Conservation (phyloP, 2,329 filamentous ascomycete species). For the Hymenoscyphus fructigenus region DNA sequence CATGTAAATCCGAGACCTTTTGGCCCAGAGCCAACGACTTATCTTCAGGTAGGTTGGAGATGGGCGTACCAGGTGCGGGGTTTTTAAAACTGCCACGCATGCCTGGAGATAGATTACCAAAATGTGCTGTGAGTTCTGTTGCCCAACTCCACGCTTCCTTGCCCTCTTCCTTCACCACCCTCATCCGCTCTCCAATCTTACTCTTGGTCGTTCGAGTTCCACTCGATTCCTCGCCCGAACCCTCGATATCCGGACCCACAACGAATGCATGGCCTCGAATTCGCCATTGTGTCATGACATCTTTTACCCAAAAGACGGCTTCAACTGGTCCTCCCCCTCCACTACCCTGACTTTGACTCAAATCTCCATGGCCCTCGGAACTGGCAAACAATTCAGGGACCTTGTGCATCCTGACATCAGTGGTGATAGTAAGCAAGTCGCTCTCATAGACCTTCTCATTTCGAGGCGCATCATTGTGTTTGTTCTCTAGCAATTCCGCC, state of each 20-base stretch:
- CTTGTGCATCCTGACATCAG: conserved; percentile 86
- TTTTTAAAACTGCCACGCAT: conserved; percentile 74
- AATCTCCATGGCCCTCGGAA: conserved; percentile 43
- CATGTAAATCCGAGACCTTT: conserved; percentile 60
- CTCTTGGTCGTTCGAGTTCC: conserved; percentile 59
- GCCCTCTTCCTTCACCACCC: conserved; percentile 43
- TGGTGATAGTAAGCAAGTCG: conserved; percentile 81
- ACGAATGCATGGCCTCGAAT: conserved; percentile 75
- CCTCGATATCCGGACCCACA: conserved; percentile 67
- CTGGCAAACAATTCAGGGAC: conserved; percentile 65
- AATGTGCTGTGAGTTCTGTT: conserved; percentile 79
- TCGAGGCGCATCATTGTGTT: conserved; percentile 67
- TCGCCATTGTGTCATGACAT: conserved; percentile 78
- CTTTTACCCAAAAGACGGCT: conserved; percentile 76
- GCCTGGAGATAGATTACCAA: conserved; percentile 80
- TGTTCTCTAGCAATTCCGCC: conserved; percentile 68
- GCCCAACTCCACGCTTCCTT: conserved; percentile 63
- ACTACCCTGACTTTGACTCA: conserved; percentile 46
- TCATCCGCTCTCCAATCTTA: conserved; percentile 63
- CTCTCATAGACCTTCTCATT: conserved; percentile 73
- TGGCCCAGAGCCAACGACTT: conserved; percentile 51
- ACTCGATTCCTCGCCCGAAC: conserved; percentile 45
- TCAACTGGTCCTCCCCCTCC: conserved; percentile 74
- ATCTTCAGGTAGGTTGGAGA: conserved; percentile 50
- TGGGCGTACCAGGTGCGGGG: conserved; percentile 64